Base-by-base conservation (phyloP, 2,329 filamentous ascomycete species). In the Colletotrichum sp. region DNA sequence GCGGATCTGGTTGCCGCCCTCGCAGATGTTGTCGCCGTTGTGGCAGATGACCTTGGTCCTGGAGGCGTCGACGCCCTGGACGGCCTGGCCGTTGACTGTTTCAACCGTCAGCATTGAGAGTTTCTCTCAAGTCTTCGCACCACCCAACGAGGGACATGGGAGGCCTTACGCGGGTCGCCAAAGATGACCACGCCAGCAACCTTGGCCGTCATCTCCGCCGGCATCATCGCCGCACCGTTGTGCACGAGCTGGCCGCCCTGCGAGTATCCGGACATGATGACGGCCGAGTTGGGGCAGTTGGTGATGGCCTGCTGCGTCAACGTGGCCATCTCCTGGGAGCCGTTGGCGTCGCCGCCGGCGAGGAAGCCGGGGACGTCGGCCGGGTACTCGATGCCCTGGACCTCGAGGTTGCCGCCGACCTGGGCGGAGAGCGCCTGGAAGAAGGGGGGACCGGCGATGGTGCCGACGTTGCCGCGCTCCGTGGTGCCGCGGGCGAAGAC, bases 401-500 rank as follows among this genome's bases (percentile, higher is more conserved):
- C 84, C 4, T 86, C 86, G 11, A 90, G 78, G 68, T 86, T 84
- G 54, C 80, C 80, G 21, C 85, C 87, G 71, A 89, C 80, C 65
- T 80, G 78, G 6, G 77, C 61, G 11, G 82, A 82, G 2, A 91
- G 78, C 3, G 85, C 84, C 47, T 84, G 80, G 73, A 88, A 87
- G 76, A 90, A 87, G 2, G 87, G 85, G 3, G 88, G 88, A 1
- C 89, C 89, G 3, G 86, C 83, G 8, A 86, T 74, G 29, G 77
- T 78, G 27, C 89, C 89, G 64, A 91, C 86, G 76, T 89, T 90
- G 54, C 88, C 88, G 2, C 75, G 43, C 79, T 90, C 88, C 8
- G 84, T 86, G 6, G 89, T 90, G 11, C 89, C 89, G 21, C 89
- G 86, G n/a, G 89, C 89, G 76, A 88, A 91, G 76, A 91, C 86